These are phyloP conservation scores for Gomphus bonarii DNA, from an alignment of 1,284 basidiomycete species.

Conservation along the genomic window DNA sequence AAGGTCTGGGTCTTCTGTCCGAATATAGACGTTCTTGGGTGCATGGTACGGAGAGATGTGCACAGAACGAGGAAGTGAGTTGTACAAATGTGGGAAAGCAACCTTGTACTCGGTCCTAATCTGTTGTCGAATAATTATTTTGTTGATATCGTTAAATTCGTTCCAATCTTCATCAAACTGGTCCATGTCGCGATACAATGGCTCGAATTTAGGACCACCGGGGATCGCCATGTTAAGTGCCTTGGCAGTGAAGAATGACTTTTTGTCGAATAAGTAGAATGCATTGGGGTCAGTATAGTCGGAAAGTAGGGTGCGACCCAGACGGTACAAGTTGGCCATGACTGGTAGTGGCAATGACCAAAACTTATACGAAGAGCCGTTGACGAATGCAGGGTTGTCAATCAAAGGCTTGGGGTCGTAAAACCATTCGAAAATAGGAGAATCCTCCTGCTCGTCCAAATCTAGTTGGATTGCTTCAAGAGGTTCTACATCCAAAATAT, in stretches of 20 bases:
- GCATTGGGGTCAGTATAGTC: constrained; percentile 88
- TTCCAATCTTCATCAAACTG: constrained; percentile 99
- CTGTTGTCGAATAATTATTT: constrained; percentile 98
- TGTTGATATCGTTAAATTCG: constrained; percentile 99
- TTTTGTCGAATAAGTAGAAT: constrained; percentile 94
- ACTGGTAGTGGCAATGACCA: constrained; percentile 90
- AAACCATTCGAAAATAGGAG: constrained; percentile 96
- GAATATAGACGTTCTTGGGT: constrained; percentile 97
- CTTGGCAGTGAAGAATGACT: constrained; percentile 97
- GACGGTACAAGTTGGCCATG: constrained; percentile 94
- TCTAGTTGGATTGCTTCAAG: constrained; percentile 98
- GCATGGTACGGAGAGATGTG: constrained; percentile 88
- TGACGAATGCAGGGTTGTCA: constrained; percentile 73
- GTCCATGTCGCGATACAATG: constrained; percentile 91
- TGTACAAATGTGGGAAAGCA: constrained; percentile 98
- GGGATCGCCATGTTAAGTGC: constrained; percentile 98
- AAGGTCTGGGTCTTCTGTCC: constrained; percentile 96
- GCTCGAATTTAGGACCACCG: constrained; percentile 97
- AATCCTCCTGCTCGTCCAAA: constrained; percentile 88
- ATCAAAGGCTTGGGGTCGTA: constrained; percentile 94
- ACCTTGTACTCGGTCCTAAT: constrained; percentile 99
- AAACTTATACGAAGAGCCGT: constrained; percentile 88
- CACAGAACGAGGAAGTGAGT: constrained; percentile 94
- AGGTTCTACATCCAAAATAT: constrained; percentile 95
- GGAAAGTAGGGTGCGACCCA: constrained; percentile 87